Base-by-base conservation (phyloP, 202 grass and related monocot genomes). In the Miscanthus sacchariflorus region DNA sequence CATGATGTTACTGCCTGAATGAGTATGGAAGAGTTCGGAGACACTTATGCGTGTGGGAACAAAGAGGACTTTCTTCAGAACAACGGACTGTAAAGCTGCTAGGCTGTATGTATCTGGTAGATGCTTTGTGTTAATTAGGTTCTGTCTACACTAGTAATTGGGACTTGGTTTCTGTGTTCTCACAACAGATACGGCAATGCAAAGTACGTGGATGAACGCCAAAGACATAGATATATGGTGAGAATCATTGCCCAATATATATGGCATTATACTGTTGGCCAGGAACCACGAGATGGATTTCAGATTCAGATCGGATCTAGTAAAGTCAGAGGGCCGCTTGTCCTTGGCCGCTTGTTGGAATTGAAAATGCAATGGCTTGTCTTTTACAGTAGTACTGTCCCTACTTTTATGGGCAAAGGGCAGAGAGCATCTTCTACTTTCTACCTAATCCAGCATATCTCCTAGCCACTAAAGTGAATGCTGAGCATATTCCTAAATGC, bases 201-300 rank as follows among this genome's bases (percentile, higher is more conserved):
- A 18, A 79, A 35, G 10, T 87, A 86, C 46, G 69, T 93, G 45
- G 89, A 93, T 74, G 89, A 93, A 78, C 68, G 89, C 5, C 92
- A 93, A 87, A 72, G 86, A 30, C 89, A 93, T 45, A 83, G 83
- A 87, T 93, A 89, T 58, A 89, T 89, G 92, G 83, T 93, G 56
- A 54, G 88, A 61, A 70, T 17, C 49, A 52, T 52, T 52, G 49
- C 0, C 49, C 49, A 17, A 52, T 52, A 52, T 52, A 52, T 52
- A 52, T 52, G 49, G 49, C 49, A 0, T 52, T 52, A 52, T 1
- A 52, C 49, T n/a, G n/a, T n/a, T n/a, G n/a, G n/a, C n/a, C n/a
- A n/a, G n/a, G n/a, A n/a, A n/a, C n/a, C n/a, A n/a, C n/a, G n/a
- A n/a, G n/a, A n/a, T n/a, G n/a, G n/a, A n/a, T n/a, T n/a, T n/a